Evolutionary conservation across 306 rosid species (phyloP).

Genomic region (Begonia masoniana): DNA sequence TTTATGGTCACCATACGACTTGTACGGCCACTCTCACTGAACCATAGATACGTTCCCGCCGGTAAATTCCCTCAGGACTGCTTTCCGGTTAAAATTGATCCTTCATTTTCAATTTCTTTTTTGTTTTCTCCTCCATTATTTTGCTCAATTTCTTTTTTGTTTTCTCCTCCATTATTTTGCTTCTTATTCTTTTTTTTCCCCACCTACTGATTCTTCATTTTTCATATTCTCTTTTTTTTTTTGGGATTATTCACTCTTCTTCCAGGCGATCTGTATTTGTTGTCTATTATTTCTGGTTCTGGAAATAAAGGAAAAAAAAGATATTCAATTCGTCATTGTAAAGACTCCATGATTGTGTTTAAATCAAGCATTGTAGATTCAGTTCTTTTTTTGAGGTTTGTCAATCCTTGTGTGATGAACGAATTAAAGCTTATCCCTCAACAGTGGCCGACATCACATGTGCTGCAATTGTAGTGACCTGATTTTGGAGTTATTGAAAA

Average conservation of each 20-base stretch:
- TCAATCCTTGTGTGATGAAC: too few species aligned
- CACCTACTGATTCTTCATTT: neutral
- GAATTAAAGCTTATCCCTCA: too few species aligned
- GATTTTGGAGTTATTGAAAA: too few species aligned
- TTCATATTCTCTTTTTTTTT: too few species aligned
- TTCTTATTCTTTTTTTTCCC: neutral
- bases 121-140: neutral
- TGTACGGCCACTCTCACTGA: constrained; percentile 36
- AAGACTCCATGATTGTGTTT: neutral
- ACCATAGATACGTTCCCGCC: constrained; percentile 1
- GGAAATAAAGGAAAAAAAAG: constrained; percentile 19
- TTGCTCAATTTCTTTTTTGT: neutral
- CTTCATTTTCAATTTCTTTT: neutral
- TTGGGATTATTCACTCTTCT: too few species aligned
- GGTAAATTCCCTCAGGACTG: constrained; percentile 23
- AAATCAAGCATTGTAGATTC: too few species aligned
- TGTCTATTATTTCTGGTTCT: constrained; percentile 6
- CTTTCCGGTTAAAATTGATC: constrained; percentile 13
- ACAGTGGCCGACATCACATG: too few species aligned
- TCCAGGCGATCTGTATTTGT: too few species aligned
- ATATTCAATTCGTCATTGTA: constrained; percentile 17
- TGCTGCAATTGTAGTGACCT: too few species aligned
- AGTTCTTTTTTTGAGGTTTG: too few species aligned
- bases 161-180: too few species aligned
- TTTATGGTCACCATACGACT: constrained; percentile 43